Conservation (phyloP, 495 filamentous ascomycete genomes). For the Delitschia confertaspora region DNA sequence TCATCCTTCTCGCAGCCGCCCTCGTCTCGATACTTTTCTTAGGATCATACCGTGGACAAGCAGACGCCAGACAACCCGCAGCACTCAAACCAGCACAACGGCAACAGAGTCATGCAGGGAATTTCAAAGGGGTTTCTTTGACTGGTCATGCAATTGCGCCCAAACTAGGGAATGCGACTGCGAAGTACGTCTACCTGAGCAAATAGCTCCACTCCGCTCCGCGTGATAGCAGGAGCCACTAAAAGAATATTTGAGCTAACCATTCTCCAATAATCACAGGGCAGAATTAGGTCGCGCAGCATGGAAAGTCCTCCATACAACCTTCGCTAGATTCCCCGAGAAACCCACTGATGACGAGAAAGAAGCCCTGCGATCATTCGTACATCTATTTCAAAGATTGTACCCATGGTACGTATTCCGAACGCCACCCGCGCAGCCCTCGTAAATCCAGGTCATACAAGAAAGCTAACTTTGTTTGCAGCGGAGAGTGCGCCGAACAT, state of each 20-base stretch:
- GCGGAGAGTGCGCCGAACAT: constrained; percentile 87
- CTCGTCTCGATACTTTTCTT: constrained; percentile 27
- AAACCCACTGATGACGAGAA: constrained; percentile 75
- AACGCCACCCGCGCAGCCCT: constrained; percentile 1
- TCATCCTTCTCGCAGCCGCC: constrained; percentile 22
- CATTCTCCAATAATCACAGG: constrained; percentile 38
- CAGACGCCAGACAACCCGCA: constrained; percentile 7
- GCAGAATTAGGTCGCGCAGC: constrained; percentile 81
- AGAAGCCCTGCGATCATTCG: constrained; percentile 70
- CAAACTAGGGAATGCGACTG: constrained; percentile 84
- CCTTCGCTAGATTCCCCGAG: constrained; percentile 87
- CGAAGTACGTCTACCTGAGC: constrained; percentile 49
- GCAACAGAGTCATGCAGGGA: constrained; percentile 3
- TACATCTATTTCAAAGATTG: constrained; percentile 81
- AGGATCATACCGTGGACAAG: constrained; percentile 12
- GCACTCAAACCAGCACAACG: constrained; percentile 9
- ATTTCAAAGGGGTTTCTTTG: constrained; percentile 39
- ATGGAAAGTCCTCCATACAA: constrained; percentile 93
- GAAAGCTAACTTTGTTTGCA: constrained; percentile 33
- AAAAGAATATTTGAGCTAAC: constrained; percentile 12
- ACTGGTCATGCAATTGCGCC: constrained; percentile 77
- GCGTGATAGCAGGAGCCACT: constrained; percentile 8
- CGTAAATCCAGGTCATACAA: constrained; percentile 2
- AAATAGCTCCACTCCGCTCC: constrained; percentile 4
- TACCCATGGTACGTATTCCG: constrained; percentile 71